Evolutionary conservation across 768 basidiomycete species (phyloP).

Genomic region (Gyrodon lividus): DNA sequence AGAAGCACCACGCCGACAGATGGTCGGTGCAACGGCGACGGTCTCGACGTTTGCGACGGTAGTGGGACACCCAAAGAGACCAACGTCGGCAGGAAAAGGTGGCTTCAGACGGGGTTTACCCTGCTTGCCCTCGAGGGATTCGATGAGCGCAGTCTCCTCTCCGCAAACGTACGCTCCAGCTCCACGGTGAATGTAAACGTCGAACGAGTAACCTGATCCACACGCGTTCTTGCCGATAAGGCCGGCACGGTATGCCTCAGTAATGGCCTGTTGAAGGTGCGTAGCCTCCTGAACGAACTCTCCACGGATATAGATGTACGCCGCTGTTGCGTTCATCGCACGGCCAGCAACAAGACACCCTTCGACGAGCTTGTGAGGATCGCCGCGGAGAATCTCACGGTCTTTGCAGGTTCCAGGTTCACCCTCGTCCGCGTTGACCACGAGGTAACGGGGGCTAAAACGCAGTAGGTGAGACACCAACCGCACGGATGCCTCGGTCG

Average conservation of each 20-base stretch:
- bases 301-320: conserved; percentile 99
- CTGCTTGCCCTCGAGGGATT: conserved; percentile 96
- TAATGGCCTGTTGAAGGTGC: conserved; percentile 93
- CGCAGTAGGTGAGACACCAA: not conserved
- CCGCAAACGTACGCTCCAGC: conserved; percentile 99
- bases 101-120: conserved; percentile 98
- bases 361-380: conserved; percentile 97
- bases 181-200: conserved; percentile 97
- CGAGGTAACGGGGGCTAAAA: conserved; percentile 85
- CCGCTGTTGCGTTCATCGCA: conserved; percentile 94
- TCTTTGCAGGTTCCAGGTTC: conserved; percentile 99
- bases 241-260: conserved; percentile 89
- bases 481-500: not conserved
- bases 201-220: conserved; percentile 90
- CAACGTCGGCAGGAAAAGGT: conserved; percentile 98
- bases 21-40: conserved; percentile 95
- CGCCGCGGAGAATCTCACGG: conserved; percentile 95
- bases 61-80: conserved; percentile 94
- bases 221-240: conserved; percentile 89
- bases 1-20: conserved; percentile 79
- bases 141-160: conserved; percentile 97
- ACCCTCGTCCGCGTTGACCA: conserved; percentile 98
- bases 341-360: conserved; percentile 97
- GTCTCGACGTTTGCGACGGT: conserved; percentile 99
- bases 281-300: conserved; percentile 96